A percentile compares a stretch with the other conserved stretches of the same genome.
phyloP scores from a whole-genome alignment of 1,284 basidiomycete genomes.

The Uromyces viciae-fabae region DNA sequence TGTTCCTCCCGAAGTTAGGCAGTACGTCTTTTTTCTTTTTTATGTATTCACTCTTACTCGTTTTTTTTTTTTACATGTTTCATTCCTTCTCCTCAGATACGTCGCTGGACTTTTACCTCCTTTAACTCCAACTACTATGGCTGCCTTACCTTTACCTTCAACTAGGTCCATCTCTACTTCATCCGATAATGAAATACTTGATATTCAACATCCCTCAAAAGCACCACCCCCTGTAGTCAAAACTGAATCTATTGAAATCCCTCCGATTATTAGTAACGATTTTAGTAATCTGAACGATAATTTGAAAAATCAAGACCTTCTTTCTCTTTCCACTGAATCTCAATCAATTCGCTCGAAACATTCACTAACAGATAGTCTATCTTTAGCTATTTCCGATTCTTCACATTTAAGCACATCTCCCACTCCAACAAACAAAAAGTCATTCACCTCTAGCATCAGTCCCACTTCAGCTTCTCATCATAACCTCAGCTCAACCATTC shows the following conservation, averaged over 20 bases:
- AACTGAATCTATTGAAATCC: neutral
- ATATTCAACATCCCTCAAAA: too few species aligned
- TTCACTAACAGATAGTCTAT: too few species aligned
- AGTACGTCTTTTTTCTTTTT: conserved; percentile 32
- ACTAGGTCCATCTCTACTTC: neutral
- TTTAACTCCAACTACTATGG: neutral
- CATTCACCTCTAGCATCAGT: neutral
- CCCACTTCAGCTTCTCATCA: neutral
- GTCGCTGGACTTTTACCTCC: neutral
- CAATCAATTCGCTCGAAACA: neutral
- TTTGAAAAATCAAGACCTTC: too few species aligned
- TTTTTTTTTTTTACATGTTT: conserved; percentile 10
- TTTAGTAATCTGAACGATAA: too few species aligned
- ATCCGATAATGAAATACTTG: neutral
- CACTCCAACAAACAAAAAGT: neutral
- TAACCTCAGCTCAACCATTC: neutral
- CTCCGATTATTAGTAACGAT: neutral
- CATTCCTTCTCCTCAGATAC: conserved; percentile 12
- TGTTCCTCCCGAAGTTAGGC: conserved; percentile 21
- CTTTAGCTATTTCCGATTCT: too few species aligned
- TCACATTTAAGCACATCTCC: neutral
- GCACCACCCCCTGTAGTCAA: too few species aligned
- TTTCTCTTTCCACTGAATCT: too few species aligned
- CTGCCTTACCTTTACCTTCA: neutral
- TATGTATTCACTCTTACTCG: conserved; percentile 13